A percentile compares a stretch with the other conserved stretches of the same genome.
These are phyloP conservation scores for Wallacemonas sp. DNA, from an alignment of 208 protist species.

Conservation along the genomic window DNA sequence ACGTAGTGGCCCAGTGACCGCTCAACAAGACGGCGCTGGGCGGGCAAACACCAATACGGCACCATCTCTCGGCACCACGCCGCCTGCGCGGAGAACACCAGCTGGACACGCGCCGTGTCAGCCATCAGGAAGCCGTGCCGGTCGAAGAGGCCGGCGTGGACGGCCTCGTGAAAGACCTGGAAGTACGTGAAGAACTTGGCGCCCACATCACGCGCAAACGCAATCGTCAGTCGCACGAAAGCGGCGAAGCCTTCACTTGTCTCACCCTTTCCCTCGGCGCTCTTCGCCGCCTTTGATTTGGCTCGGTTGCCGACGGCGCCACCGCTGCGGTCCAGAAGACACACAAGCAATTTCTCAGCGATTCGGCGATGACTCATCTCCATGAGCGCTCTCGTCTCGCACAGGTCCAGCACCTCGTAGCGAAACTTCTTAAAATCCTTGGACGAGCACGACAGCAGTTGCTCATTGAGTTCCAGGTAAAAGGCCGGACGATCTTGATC, in stretches of 20 bases:
- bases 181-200: constrained; percentile 78
- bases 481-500: constrained; percentile 47
- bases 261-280: constrained; percentile 13
- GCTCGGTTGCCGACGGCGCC: constrained; percentile 17
- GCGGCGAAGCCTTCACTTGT: constrained; percentile 72
- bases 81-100: constrained; percentile 79
- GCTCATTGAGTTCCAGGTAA: constrained; percentile 79
- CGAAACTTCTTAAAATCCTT: constrained; percentile 88
- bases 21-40: constrained; percentile 30
- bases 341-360: constrained; percentile 64
- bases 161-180: constrained; percentile 81
- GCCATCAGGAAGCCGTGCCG: constrained; percentile 54
- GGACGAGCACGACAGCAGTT: constrained; percentile 70
- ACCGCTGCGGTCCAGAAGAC: constrained; percentile 45
- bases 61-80: constrained; percentile 86
- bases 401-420: constrained; percentile 71
- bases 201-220: constrained; percentile 78
- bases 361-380: constrained; percentile 70
- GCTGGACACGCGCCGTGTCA: constrained; percentile 66
- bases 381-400: constrained; percentile 69
- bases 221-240: constrained; percentile 77
- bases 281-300: constrained; percentile 6
- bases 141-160: constrained; percentile 80
- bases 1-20: constrained; percentile 68
- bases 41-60: constrained; percentile 37